These are phyloP conservation scores for Oryza nivara DNA, from an alignment of 176 grass and related monocot species.

Conservation along the genomic window DNA sequence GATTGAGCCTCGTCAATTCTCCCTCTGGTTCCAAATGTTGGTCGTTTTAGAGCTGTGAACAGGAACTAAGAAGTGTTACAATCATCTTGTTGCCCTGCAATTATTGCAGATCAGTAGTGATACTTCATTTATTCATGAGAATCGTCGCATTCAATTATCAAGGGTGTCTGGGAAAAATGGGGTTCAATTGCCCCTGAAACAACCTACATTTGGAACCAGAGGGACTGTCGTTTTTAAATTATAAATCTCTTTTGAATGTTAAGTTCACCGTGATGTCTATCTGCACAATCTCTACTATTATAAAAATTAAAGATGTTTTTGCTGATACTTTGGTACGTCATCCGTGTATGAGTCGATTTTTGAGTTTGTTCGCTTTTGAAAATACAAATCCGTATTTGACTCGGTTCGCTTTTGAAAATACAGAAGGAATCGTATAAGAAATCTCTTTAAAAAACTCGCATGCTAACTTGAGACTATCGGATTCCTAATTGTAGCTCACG, in stretches of 20 bases:
- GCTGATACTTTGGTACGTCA: no score
- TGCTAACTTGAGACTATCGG: no score
- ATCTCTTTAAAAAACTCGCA: no score
- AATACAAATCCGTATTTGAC: no score
- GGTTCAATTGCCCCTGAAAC: neutral
- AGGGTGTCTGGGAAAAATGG: neutral
- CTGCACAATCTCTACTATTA: neutral
- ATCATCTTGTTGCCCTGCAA: neutral
- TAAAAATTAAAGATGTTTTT: no score
- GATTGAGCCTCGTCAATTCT: neutral
- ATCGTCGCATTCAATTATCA: neutral
- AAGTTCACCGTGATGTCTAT: conserved; percentile 4
- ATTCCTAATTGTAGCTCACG: no score
- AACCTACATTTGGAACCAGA: neutral
- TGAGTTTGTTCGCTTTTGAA: no score
- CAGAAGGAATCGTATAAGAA: no score
- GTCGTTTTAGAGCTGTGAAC: no score
- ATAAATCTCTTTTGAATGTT: neutral
- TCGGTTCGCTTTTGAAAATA: no score
- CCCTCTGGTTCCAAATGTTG: neutral
- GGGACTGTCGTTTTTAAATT: neutral
- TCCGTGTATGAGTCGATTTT: no score
- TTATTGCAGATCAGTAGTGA: neutral
- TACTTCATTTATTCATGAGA: neutral
- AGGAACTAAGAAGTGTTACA: neutral